Percentiles rank a stretch among this genome's conserved stretches.
Conservation (phyloP, 1,284 basidiomycete species). For the Leccinum subfulvum region DNA sequence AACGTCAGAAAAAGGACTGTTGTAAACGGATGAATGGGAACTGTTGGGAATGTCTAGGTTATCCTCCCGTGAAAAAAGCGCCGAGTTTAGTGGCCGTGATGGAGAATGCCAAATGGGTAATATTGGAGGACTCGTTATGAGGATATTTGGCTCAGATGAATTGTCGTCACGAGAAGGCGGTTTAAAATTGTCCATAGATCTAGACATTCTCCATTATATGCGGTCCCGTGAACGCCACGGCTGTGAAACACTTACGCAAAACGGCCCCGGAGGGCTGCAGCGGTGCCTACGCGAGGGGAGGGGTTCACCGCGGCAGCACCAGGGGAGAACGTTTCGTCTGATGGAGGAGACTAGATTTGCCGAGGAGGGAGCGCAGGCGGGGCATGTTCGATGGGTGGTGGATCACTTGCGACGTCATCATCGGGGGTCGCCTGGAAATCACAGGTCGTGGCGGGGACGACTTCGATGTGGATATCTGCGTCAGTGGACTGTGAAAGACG, state of each 20-base stretch:
- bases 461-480: slow-evolving; percentile 5
- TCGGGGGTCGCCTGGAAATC: slow-evolving; percentile 18
- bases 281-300: slow-evolving; percentile 12
- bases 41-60: slow-evolving; percentile 21
- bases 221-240: neutral
- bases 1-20: slow-evolving; percentile 32
- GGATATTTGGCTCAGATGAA: slow-evolving; percentile 28
- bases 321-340: slow-evolving; percentile 6
- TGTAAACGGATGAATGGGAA: slow-evolving; percentile 23
- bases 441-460: slow-evolving; percentile 19
- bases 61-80: slow-evolving; percentile 27
- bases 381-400: slow-evolving; percentile 10
- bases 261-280: slow-evolving; percentile 12
- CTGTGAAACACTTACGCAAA: slow-evolving; percentile 23
- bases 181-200: slow-evolving; percentile 14
- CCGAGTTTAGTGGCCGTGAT: slow-evolving; percentile 14
- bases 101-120: slow-evolving; percentile 19
- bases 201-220: neutral
- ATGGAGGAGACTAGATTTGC: slow-evolving; percentile 9
- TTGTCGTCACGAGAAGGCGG: slow-evolving; percentile 15
- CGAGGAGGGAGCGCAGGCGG: slow-evolving; percentile 21
- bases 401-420: slow-evolving; percentile 23
- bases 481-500: slow-evolving; percentile 13
- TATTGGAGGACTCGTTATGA: slow-evolving; percentile 26
- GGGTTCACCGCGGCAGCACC: neutral